Conservation (phyloP, 2,329 filamentous ascomycete genomes). For the Plenodomus lindquistii region DNA sequence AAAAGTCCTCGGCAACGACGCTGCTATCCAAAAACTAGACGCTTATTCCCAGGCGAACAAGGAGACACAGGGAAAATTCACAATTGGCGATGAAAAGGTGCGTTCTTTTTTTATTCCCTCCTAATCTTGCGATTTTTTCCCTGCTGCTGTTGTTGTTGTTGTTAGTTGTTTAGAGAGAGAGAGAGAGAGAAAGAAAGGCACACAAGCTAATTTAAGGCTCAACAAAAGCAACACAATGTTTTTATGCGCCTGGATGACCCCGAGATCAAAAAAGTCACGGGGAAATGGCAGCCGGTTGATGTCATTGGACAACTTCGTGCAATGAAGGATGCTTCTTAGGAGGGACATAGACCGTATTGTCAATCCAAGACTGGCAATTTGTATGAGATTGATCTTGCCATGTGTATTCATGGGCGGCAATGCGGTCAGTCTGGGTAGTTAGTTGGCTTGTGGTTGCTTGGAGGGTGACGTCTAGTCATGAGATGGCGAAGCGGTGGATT, state of each 20-base stretch:
- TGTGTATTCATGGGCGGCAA: neutral
- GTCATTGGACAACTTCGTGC: constrained; percentile 86
- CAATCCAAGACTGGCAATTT: neutral
- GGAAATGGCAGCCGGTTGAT: constrained; percentile 75
- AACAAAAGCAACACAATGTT: constrained; percentile 80
- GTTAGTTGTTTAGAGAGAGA: too few relatives aligned
- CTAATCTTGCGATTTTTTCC: too few relatives aligned
- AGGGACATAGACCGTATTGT: neutral
- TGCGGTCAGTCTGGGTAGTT: constrained; percentile 1
- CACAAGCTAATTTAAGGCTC: neutral
- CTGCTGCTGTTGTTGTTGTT: too few relatives aligned
- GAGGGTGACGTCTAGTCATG: too few relatives aligned
- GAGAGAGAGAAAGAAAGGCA: too few relatives aligned
- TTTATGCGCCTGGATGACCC: constrained; percentile 94
- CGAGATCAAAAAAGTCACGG: constrained; percentile 79
- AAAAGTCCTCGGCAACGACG: constrained; percentile 73
- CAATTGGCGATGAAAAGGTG: constrained; percentile 96
- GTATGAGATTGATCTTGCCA: neutral
- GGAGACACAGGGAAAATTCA: constrained; percentile 94
- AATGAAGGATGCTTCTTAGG: constrained; percentile 72
- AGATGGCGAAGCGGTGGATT: too few relatives aligned
- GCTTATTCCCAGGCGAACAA: constrained; percentile 77
- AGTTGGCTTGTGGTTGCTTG: too few relatives aligned
- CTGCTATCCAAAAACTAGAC: constrained; percentile 71
- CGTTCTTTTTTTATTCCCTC: constrained; percentile 14